Percentiles rank a stretch among this genome's conserved stretches.
phyloP scores from a whole-genome alignment of 371 early-diverging fungal genomes.

The Circinella umbellata region DNA sequence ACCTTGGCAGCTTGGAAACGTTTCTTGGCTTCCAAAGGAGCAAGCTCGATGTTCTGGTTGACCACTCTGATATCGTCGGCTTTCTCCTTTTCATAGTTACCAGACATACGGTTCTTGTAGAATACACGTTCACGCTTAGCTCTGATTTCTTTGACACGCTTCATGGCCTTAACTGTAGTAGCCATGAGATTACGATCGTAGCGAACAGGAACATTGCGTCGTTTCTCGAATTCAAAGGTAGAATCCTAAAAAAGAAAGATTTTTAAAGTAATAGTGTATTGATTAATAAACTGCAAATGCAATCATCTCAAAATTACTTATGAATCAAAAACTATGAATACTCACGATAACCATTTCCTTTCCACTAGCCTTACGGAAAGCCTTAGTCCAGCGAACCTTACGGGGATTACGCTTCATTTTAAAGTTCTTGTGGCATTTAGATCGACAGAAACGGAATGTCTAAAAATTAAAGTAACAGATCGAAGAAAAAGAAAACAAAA shows the following conservation, averaged over 20 bases:
- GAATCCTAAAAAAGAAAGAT: constrained; percentile 69
- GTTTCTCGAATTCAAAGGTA: constrained; percentile 97
- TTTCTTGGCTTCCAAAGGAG: constrained; percentile 68
- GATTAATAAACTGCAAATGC: background rate
- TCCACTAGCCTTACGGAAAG: constrained; percentile 96
- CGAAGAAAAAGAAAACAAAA: too few species aligned
- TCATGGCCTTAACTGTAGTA: constrained; percentile 96
- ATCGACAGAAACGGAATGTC: constrained; percentile 97
- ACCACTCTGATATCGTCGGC: constrained; percentile 76
- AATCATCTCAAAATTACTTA: too few species aligned
- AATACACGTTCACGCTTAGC: constrained; percentile 91
- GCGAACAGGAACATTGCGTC: constrained; percentile 95
- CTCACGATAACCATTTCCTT: constrained; percentile 98
- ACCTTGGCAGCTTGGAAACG: constrained; percentile 65
- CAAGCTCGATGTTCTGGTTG: constrained; percentile 86
- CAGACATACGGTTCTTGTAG: constrained; percentile 86
- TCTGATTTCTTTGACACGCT: constrained; percentile 93
- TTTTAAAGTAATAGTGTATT: too few species aligned
- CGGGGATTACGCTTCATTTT: constrained; percentile 99
- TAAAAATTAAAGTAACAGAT: constrained; percentile 21
- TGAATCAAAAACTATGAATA: constrained; percentile 9
- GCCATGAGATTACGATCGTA: constrained; percentile 96
- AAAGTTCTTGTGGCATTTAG: constrained; percentile 99
- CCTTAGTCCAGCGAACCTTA: constrained; percentile 99
- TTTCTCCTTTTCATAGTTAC: constrained; percentile 79